These are phyloP conservation scores for Lentinula aciculospora DNA, from an alignment of 768 basidiomycete genomes.

Conservation along the genomic window DNA sequence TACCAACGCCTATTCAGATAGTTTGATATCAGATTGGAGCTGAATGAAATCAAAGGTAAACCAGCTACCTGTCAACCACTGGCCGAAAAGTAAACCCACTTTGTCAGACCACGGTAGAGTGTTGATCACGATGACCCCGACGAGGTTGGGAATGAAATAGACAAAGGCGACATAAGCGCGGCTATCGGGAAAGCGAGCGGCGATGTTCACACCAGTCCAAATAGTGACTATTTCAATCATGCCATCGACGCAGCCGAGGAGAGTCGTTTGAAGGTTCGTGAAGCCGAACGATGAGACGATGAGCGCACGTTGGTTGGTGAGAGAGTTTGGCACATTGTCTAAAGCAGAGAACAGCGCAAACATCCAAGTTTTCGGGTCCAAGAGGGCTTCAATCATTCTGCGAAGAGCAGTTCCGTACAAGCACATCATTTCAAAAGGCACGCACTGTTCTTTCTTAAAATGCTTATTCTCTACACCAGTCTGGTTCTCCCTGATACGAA, in stretches of 20 bases:
- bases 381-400: slow-evolving; percentile 64
- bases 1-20: slow-evolving; percentile 34
- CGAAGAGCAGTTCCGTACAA: background rate
- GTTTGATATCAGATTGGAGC: background rate
- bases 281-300: slow-evolving; percentile 68
- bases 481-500: slow-evolving; percentile 70
- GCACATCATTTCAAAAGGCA: slow-evolving; percentile 7
- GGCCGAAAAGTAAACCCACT: slow-evolving; percentile 55
- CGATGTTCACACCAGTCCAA: slow-evolving; percentile 55
- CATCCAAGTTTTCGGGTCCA: slow-evolving; percentile 71
- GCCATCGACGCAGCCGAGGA: slow-evolving; percentile 64
- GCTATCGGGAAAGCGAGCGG: slow-evolving; percentile 48
- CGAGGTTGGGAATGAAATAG: slow-evolving; percentile 60
- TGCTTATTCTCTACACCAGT: slow-evolving; percentile 79
- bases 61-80: slow-evolving; percentile 45
- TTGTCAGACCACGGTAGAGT: slow-evolving; percentile 60
- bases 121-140: slow-evolving; percentile 59
- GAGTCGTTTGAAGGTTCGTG: slow-evolving; percentile 56
- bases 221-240: slow-evolving; percentile 65
- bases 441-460: slow-evolving; percentile 77
- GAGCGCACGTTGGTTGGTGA: slow-evolving; percentile 24
- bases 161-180: slow-evolving; percentile 59
- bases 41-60: background rate
- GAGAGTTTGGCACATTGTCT: slow-evolving; percentile 59
- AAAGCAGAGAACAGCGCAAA: slow-evolving; percentile 65